Conservation (phyloP, 306 rosid genomes). For the Comarum palustre region DNA sequence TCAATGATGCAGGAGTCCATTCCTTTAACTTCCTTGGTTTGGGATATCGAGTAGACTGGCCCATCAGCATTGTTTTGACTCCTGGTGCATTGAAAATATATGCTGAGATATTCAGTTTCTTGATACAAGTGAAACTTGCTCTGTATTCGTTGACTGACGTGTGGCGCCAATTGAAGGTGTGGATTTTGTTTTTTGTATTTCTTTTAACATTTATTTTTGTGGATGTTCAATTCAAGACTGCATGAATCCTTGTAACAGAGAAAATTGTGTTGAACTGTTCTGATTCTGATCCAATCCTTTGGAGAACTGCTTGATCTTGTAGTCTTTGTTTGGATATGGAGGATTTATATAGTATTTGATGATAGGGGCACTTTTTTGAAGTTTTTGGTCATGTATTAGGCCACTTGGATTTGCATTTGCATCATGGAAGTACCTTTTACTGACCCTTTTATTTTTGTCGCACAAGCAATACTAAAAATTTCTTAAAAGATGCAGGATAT, state of each 20-base stretch:
- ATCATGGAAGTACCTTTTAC: conserved; percentile 24
- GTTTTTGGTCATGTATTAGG: neutral
- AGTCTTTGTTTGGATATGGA: neutral
- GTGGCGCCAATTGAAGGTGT: conserved; percentile 88
- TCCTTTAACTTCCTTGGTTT: conserved; percentile 90
- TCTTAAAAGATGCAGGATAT: conserved; percentile 57
- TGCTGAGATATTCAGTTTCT: conserved; percentile 88
- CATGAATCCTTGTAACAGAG: neutral
- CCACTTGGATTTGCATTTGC: conserved; percentile 27
- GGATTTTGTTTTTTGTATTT: conserved; percentile 14
- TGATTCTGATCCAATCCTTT: neutral
- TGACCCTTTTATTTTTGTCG: conserved; percentile 11
- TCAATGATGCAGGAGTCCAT: conserved; percentile 65
- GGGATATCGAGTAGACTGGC: conserved; percentile 94
- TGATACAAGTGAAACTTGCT: conserved; percentile 91
- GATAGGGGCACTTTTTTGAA: conserved; percentile 7
- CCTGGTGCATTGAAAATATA: conserved; percentile 72
- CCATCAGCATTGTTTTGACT: conserved; percentile 74
- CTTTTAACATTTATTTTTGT: neutral
- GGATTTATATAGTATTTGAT: neutral
- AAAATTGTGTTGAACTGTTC: neutral
- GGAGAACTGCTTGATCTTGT: neutral
- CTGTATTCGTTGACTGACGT: conserved; percentile 69
- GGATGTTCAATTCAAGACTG: neutral
- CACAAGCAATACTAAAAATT: conserved; percentile 21